These are phyloP conservation scores for Vicia villosa DNA, from an alignment of 306 rosid species.

Conservation along the genomic window DNA sequence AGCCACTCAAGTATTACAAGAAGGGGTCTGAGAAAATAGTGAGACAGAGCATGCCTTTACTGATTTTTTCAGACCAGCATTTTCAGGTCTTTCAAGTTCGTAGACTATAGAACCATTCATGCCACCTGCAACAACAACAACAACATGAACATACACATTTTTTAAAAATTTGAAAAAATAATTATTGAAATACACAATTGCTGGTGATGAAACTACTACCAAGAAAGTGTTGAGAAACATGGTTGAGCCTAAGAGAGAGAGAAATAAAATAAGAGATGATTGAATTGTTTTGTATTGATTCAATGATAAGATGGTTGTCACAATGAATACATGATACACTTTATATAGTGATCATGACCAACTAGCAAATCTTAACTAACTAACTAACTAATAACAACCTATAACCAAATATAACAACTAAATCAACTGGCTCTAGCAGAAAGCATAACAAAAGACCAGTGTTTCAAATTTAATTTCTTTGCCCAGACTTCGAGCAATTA, in stretches of 20 bases:
- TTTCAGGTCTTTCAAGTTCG: constrained; percentile 92
- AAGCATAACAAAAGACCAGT: constrained; percentile 11
- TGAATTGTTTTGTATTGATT: no score
- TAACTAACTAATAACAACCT: no score
- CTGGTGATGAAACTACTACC: neutral
- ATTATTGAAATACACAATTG: neutral
- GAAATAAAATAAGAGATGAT: no score
- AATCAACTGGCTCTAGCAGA: neutral
- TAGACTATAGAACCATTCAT: constrained; percentile 87
- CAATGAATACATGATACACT: no score
- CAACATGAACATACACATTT: neutral
- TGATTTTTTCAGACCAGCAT: constrained; percentile 74
- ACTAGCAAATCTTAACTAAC: no score
- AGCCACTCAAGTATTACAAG: neutral
- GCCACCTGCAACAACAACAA: constrained; percentile 75
- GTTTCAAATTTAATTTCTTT: constrained; percentile 23
- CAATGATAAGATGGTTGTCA: no score
- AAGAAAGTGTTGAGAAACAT: neutral
- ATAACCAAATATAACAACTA: no score
- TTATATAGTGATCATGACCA: no score
- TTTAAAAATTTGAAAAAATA: constrained; percentile 5
- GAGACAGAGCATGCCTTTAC: constrained; percentile 62
- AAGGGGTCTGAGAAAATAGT: constrained; percentile 34
- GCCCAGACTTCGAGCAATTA: no score
- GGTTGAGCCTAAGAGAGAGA: no score